These are phyloP conservation scores for Tetracentron sinense DNA, from an alignment of 164 flowering plant species.

Conservation along the genomic window DNA sequence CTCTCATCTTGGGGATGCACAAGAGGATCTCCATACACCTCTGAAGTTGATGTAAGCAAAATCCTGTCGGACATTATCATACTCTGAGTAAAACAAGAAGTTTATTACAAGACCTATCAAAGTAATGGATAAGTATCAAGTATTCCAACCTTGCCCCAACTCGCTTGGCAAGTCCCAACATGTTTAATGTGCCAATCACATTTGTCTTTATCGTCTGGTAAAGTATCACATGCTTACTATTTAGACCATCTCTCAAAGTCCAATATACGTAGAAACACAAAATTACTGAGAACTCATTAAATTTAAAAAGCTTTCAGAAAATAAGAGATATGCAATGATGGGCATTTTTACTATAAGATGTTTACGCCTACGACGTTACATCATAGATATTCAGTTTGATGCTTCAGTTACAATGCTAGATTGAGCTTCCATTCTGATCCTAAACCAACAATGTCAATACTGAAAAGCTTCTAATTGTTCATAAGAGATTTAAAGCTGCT, in stretches of 20 bases:
- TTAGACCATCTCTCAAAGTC: neutral
- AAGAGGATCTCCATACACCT: slow-evolving; percentile 99
- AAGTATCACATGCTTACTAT: neutral
- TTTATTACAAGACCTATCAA: neutral
- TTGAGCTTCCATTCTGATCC: too few species aligned
- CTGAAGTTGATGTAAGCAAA: slow-evolving; percentile 92
- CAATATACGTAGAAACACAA: neutral
- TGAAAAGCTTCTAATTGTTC: too few species aligned
- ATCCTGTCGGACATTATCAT: slow-evolving; percentile 41
- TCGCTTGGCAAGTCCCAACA: slow-evolving; percentile 74
- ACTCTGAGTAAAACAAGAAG: neutral
- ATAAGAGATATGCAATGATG: neutral
- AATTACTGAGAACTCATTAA: neutral
- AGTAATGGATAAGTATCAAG: neutral
- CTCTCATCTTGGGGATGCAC: slow-evolving; percentile 89
- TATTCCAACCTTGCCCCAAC: slow-evolving; percentile 67
- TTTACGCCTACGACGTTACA: too few species aligned
- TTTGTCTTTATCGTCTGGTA: slow-evolving; percentile 80
- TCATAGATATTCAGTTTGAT: too few species aligned
- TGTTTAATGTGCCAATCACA: slow-evolving; percentile 72
- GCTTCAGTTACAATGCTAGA: too few species aligned
- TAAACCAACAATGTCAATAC: too few species aligned
- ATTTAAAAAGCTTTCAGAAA: neutral
- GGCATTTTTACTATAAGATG: too few species aligned
- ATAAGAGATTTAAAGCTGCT: too few species aligned